Conservation (phyloP, 495 filamentous ascomycete species). For the Daldinia loculata region DNA sequence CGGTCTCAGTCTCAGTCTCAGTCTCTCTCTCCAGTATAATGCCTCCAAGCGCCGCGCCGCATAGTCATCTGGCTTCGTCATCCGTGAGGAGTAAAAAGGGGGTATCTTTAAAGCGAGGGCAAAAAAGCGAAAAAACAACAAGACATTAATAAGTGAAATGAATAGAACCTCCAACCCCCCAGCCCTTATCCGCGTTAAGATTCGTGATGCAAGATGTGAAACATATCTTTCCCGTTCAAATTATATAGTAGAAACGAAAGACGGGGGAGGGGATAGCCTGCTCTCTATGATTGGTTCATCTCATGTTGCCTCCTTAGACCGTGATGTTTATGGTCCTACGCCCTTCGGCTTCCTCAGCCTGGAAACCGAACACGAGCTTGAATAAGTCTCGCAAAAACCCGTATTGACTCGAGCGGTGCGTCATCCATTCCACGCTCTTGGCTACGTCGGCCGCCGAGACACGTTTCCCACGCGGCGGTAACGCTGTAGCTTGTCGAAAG, state of each 20-base stretch:
- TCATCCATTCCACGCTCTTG: slow-evolving; percentile 78
- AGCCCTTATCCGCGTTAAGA: not conserved
- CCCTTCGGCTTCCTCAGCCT: slow-evolving; percentile 73
- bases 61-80: slow-evolving; percentile 1
- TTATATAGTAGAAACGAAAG: not conserved
- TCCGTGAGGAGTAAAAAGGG: slow-evolving; percentile 18
- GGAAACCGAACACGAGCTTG: slow-evolving; percentile 84
- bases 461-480: slow-evolving; percentile 64
- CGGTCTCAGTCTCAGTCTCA: not conserved
- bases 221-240: not conserved
- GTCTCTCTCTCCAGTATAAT: not conserved
- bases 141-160: slow-evolving; percentile 14
- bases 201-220: not conserved
- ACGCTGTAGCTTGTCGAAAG: slow-evolving; percentile 63
- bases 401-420: slow-evolving; percentile 61
- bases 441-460: slow-evolving; percentile 76
- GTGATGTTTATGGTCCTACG: slow-evolving; percentile 61
- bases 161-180: not conserved
- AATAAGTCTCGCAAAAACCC: slow-evolving; percentile 81
- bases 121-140: slow-evolving; percentile 8
- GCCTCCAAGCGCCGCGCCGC: slow-evolving; percentile 17
- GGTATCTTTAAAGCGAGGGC: slow-evolving; percentile 24
- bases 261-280: not conserved
- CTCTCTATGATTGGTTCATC: not conserved
- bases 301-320: slow-evolving; percentile 36